A percentile compares a stretch with the other conserved stretches of the same genome.
Conservation (phyloP, 2,329 filamentous ascomycete genomes). For the Lachnellula hyalina region DNA sequence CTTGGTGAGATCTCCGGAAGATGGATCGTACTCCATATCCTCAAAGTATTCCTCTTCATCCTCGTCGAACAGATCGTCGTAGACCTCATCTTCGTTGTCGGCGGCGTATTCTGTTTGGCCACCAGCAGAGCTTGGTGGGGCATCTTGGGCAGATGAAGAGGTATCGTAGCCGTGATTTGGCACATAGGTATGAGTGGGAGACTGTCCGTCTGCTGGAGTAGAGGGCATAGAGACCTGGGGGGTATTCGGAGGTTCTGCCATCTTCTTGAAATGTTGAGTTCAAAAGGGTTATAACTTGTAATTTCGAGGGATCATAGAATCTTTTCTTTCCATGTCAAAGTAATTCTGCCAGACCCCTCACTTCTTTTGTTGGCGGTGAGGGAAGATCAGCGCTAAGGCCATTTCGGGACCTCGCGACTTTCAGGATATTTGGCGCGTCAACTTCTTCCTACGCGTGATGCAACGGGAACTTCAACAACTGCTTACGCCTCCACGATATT, state of each 20-base stretch:
- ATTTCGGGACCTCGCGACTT: not conserved
- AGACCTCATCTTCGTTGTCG: conserved; percentile 38
- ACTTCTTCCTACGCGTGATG: conserved; percentile 3
- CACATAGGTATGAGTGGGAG: conserved; percentile 43
- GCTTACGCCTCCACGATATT: not conserved
- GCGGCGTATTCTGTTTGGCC: conserved; percentile 30
- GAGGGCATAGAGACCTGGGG: conserved; percentile 23
- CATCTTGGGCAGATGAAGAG: conserved; percentile 30
- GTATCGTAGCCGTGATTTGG: conserved; percentile 44
- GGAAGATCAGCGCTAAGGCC: not conserved
- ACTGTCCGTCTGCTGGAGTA: conserved; percentile 38
- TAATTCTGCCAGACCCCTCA: not conserved
- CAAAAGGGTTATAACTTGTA: not conserved
- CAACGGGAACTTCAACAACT: not conserved
- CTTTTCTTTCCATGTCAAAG: not conserved
- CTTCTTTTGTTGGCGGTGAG: not conserved
- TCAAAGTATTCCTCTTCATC: conserved; percentile 59
- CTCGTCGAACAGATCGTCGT: conserved; percentile 48
- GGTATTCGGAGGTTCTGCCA: conserved; percentile 10
- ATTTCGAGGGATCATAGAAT: too few species aligned
- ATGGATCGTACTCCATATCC: conserved; percentile 49
- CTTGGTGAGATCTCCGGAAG: conserved; percentile 69
- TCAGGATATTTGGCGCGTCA: conserved; percentile 1
- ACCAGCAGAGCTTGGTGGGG: conserved; percentile 24
- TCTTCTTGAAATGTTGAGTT: not conserved